Base-by-base conservation (phyloP, 2,329 filamentous ascomycete genomes). In the Venturia oleaginea region DNA sequence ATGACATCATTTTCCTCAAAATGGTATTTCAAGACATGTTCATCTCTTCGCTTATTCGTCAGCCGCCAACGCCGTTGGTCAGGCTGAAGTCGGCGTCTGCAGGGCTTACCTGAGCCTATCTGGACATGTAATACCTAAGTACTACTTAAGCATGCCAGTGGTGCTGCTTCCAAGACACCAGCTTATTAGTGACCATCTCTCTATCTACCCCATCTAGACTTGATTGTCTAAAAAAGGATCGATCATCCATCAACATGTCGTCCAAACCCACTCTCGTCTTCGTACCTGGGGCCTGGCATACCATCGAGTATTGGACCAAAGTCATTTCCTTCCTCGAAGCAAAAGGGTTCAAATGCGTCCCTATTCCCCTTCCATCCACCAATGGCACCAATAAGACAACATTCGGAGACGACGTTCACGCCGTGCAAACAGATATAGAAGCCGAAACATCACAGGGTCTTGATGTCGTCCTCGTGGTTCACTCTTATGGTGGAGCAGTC, bases 401-500 rank as follows among this genome's bases (percentile, higher is more conserved):
- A 13, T 64, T 65, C 30, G 32, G 42, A 0, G 59, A 61, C 22
- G 63, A 65, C 27, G 30, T 62, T 27, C 15, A 65, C 4, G 55
- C 59, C n/a, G 43, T 37, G 8, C 59, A 43, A 27, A 43, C 8
- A 22, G 30, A 34, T 1, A 60, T 64, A n/a, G 22, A 37, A 34
- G 17, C 32, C n/a, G 55, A 61, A 32, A 61, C 57, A 37, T 70
- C 73, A 4, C 66, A 72, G 51, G 75, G 72, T 19, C 73, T 74
- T 63, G 61, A 77, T 66, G 72, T 72, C 64, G 72, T 67, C 55
- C 67, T 69, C 66, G 70, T 69, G 62, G 74, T 66, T 67, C 75
- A 73, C 72, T 79, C 74, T 66, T 77, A 69, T 69, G 74, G 67
- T 69, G 78, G 68, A 57, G 69, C 69, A 67, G 71, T 72, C 0